A percentile compares a stretch with the other conserved stretches of the same genome.
These are phyloP conservation scores for Dictyostelium brefeldianum DNA, from an alignment of 78 protist species.

Conservation along the genomic window DNA sequence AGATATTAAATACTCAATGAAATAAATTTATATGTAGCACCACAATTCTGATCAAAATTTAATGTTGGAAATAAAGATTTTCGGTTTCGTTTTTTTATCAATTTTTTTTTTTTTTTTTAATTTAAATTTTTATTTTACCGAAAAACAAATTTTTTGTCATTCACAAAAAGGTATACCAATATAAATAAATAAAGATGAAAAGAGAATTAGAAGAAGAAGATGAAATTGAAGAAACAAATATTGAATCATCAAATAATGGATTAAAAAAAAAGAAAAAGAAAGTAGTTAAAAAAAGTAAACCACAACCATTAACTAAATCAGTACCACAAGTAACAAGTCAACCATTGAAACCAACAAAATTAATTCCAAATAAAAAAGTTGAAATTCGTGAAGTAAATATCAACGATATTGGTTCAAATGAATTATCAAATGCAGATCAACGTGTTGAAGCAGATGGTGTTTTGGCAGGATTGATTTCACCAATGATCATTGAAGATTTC, in stretches of 20 bases:
- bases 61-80: no score
- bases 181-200: slow-evolving; percentile 2
- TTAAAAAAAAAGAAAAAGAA: slow-evolving; percentile 25
- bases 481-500: slow-evolving; percentile 62
- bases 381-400: slow-evolving; percentile 33
- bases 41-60: no score
- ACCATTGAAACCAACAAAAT: slow-evolving; percentile 40
- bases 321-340: background rate
- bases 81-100: no score
- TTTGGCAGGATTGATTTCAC: slow-evolving; percentile 19
- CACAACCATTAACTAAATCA: slow-evolving; percentile 59
- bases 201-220: slow-evolving; percentile 16
- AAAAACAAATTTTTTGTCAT: no score
- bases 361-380: slow-evolving; percentile 54
- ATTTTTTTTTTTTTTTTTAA: background rate
- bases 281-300: slow-evolving; percentile 45
- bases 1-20: no score
- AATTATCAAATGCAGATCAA: slow-evolving; percentile 31
- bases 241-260: background rate
- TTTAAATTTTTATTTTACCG: background rate
- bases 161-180: background rate
- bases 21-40: no score
- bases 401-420: slow-evolving; percentile 50
- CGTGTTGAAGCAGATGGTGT: slow-evolving; percentile 74
- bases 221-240: background rate